Base-by-base conservation (phyloP, 1,284 basidiomycete species). In the Rhodotorula sp. region DNA sequence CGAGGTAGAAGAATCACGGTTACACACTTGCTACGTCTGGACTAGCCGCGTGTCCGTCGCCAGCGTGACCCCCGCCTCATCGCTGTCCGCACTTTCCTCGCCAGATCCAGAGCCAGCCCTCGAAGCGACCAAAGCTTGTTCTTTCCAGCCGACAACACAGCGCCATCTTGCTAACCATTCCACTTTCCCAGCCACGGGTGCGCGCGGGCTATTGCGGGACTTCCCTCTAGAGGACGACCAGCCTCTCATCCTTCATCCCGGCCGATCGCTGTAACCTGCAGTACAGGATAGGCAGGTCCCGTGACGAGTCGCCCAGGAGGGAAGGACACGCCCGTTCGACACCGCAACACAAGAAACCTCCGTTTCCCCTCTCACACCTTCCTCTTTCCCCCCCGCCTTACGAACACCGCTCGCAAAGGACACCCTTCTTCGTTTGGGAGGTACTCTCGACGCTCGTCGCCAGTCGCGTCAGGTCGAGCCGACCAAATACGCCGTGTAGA, bases 311-410 rank as follows among this genome's bases (percentile, higher is more conserved):
- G 53, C 52, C 20, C 9, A 54, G 34, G 32, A 54, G 53, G 53
- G 34, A 54, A 32, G 22, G 53, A 24, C 53, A 27, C 13, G 27
- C n/a, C n/a, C n/a, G n/a, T n/a, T n/a, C 30, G 6, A 27, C 55
- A n/a, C n/a, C n/a, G n/a, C n/a, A n/a, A n/a, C n/a, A 56, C 24
- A n/a, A 36, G 9, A n/a, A 17, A 10, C 36, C 24, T 6, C 53
- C 17, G 17, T 10, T 32, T 30, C 54, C 22, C 13, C 57, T 17
- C 30, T 20, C 29, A 24, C 49, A 52, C 49, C 51, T 52, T 61
- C 59, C 59, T 44, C 59, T 61, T 53, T 39, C 59, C 34, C 36
- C 9, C n/a, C 59, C 51, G 17, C 27, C n/a, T 15, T 27, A 15
- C 51, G 51, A 29, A 52, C 13, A 7, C n/a, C 49, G 49, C 49